phyloP scores from a whole-genome alignment of 1,284 basidiomycete species.

The Moesziomyces globuligerus region DNA sequence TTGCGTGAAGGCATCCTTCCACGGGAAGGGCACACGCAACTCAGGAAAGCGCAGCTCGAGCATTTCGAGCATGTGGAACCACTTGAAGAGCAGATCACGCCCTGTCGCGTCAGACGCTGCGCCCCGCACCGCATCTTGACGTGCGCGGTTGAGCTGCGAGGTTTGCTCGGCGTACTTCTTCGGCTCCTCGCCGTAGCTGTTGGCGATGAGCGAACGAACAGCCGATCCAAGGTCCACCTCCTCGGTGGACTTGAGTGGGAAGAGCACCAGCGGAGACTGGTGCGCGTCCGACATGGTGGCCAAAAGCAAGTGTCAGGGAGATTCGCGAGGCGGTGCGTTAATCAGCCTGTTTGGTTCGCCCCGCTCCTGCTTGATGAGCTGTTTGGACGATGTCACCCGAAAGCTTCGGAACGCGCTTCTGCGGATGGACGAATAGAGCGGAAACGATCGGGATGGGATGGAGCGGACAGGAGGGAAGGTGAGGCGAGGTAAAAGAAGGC shows the following conservation, averaged over 20 bases:
- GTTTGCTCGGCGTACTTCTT: slow-evolving; percentile 87
- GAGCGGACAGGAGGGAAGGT: not conserved
- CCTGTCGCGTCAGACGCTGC: slow-evolving; percentile 76
- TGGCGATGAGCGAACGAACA: slow-evolving; percentile 84
- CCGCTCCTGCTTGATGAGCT: no score
- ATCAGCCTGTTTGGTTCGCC: no score
- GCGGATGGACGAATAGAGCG: no score
- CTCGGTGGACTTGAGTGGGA: slow-evolving; percentile 72
- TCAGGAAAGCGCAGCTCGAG: slow-evolving; percentile 96
- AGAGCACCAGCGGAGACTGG: slow-evolving; percentile 38
- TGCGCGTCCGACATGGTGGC: slow-evolving; percentile 44
- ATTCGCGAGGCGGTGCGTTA: no score
- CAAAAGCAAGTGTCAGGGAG: not conserved
- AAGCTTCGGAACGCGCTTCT: no score
- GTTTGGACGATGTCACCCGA: no score
- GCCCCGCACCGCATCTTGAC: slow-evolving; percentile 95
- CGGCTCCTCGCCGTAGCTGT: slow-evolving; percentile 92
- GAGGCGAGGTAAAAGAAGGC: not conserved
- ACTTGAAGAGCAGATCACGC: slow-evolving; percentile 95
- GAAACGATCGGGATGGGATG: no score
- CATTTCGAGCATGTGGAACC: slow-evolving; percentile 98
- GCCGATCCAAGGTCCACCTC: slow-evolving; percentile 89
- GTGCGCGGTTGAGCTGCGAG: slow-evolving; percentile 82
- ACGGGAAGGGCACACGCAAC: slow-evolving; percentile 92
- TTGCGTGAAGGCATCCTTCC: slow-evolving; percentile 91